A percentile compares a stretch with the other conserved stretches of the same genome.
Evolutionary conservation across 2,329 filamentous ascomycete species (phyloP).

Genomic region (Fusarium anguioides): DNA sequence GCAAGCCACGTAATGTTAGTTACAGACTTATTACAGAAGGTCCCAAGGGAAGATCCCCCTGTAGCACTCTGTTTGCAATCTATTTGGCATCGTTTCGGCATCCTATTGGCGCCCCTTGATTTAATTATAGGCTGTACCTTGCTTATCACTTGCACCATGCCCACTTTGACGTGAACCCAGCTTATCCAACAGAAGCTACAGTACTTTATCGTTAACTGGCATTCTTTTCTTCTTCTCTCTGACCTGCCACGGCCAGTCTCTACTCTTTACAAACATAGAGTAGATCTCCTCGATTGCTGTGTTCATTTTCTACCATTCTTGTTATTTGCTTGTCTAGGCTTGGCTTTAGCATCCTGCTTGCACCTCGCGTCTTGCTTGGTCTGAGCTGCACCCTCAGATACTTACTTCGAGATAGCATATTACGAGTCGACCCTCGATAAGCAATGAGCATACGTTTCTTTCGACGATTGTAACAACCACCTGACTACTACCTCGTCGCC

Average conservation of each 20-base stretch:
- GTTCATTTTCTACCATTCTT: neutral
- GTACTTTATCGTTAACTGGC: constrained; percentile 15
- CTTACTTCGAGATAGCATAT: constrained; percentile 10
- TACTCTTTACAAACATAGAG: neutral
- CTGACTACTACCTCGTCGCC: constrained; percentile 1
- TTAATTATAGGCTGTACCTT: constrained; percentile 37
- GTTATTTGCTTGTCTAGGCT: neutral
- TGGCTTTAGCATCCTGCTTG: constrained; percentile 25
- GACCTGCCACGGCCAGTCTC: neutral
- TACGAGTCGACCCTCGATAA: constrained; percentile 29
- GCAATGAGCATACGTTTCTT: constrained; percentile 31
- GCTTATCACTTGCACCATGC: constrained; percentile 27
- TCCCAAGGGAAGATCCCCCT: constrained; percentile 14
- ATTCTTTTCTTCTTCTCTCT: constrained; percentile 16
- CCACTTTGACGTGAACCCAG: constrained; percentile 31
- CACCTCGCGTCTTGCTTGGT: constrained; percentile 28
- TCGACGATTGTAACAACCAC: constrained; percentile 5
- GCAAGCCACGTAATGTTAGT: constrained; percentile 34
- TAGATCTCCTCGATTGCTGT: neutral
- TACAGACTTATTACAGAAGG: constrained; percentile 21
- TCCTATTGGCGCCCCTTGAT: constrained; percentile 35
- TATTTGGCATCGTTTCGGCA: constrained; percentile 29
- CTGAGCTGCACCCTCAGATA: constrained; percentile 10
- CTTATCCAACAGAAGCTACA: constrained; percentile 14
- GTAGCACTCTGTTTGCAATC: constrained; percentile 28